These are phyloP conservation scores for Aphanomyces invadans DNA, from an alignment of 352 stramenopile species.

Conservation along the genomic window DNA sequence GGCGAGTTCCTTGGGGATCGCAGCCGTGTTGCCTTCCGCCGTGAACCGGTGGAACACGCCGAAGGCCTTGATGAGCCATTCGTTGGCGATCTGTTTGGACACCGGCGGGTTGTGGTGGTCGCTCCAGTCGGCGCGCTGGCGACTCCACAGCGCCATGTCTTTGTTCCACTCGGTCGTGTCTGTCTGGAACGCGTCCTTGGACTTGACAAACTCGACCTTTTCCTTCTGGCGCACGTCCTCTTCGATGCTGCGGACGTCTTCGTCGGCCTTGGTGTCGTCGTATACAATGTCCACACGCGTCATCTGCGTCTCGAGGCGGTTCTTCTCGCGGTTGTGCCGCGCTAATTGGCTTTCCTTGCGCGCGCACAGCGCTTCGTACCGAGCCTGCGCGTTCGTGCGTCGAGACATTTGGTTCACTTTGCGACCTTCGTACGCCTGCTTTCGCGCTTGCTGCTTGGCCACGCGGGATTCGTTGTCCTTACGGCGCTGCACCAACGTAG, in stretches of 20 bases:
- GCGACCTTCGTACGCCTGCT: slow-evolving; percentile 59
- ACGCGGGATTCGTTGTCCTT: slow-evolving; percentile 67
- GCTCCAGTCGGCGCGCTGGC: slow-evolving; percentile 80
- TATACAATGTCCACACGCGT: slow-evolving; percentile 74
- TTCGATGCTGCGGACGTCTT: slow-evolving; percentile 60
- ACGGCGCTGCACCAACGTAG: slow-evolving; percentile 51
- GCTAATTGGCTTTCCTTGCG: slow-evolving; percentile 73
- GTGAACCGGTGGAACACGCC: slow-evolving; percentile 60
- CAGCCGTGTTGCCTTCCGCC: slow-evolving; percentile 26
- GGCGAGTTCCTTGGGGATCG: slow-evolving; percentile 62
- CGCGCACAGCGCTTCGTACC: slow-evolving; percentile 72
- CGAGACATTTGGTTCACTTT: slow-evolving; percentile 64
- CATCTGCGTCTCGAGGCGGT: slow-evolving; percentile 65
- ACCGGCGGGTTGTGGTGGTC: slow-evolving; percentile 81
- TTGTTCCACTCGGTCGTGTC: slow-evolving; percentile 85
- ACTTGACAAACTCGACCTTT: slow-evolving; percentile 86
- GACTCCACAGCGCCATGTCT: slow-evolving; percentile 82
- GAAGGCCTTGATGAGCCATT: slow-evolving; percentile 83
- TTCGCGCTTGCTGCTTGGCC: slow-evolving; percentile 46
- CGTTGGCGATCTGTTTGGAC: slow-evolving; percentile 82
- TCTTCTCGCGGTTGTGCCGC: slow-evolving; percentile 76
- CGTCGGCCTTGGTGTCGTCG: slow-evolving; percentile 71
- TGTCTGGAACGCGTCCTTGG: slow-evolving; percentile 80
- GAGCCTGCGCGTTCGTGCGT: slow-evolving; percentile 56
- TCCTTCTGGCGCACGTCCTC: slow-evolving; percentile 77